These are phyloP conservation scores for Pythium folliculosum DNA, from an alignment of 352 stramenopile species.

Conservation along the genomic window DNA sequence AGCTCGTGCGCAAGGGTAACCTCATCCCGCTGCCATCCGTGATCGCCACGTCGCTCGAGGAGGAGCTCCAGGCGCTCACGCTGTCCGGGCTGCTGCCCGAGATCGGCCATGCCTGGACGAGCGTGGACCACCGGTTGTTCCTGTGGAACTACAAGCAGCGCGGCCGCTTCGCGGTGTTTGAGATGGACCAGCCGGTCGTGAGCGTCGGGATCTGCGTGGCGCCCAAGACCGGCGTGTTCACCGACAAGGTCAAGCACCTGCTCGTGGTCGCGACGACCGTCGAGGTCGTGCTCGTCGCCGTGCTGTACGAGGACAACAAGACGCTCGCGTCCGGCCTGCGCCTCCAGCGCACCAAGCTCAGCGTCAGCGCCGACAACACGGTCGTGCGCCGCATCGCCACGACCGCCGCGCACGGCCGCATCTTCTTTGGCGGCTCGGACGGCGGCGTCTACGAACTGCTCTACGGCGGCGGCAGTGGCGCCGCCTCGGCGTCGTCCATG, in stretches of 20 bases:
- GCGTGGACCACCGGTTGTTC: slow-evolving; percentile 93
- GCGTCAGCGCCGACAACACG: slow-evolving; percentile 93
- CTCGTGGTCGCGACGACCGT: slow-evolving; percentile 95
- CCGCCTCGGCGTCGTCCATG: background rate
- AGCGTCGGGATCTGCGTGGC: slow-evolving; percentile 86
- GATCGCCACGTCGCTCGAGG: slow-evolving; percentile 68
- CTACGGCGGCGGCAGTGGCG: slow-evolving; percentile 47
- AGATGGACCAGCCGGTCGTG: slow-evolving; percentile 92
- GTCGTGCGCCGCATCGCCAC: slow-evolving; percentile 91
- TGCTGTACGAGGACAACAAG: slow-evolving; percentile 76
- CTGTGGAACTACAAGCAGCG: slow-evolving; percentile 93
- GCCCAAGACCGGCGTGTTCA: slow-evolving; percentile 92
- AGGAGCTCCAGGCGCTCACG: slow-evolving; percentile 65
- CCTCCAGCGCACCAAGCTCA: slow-evolving; percentile 87
- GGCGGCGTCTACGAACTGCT: slow-evolving; percentile 94
- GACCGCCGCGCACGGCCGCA: slow-evolving; percentile 75
- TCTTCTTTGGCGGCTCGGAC: slow-evolving; percentile 97
- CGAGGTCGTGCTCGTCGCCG: slow-evolving; percentile 92
- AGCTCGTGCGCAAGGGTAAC: slow-evolving; percentile 75
- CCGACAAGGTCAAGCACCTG: slow-evolving; percentile 91
- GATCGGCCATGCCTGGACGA: slow-evolving; percentile 93
- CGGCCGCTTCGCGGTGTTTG: slow-evolving; percentile 85
- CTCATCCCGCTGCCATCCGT: slow-evolving; percentile 68
- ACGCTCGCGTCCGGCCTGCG: slow-evolving; percentile 26
- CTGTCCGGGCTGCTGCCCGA: slow-evolving; percentile 93